These are phyloP conservation scores for Fusarium cicatricum DNA, from an alignment of 2,329 filamentous ascomycete species.

Conservation along the genomic window DNA sequence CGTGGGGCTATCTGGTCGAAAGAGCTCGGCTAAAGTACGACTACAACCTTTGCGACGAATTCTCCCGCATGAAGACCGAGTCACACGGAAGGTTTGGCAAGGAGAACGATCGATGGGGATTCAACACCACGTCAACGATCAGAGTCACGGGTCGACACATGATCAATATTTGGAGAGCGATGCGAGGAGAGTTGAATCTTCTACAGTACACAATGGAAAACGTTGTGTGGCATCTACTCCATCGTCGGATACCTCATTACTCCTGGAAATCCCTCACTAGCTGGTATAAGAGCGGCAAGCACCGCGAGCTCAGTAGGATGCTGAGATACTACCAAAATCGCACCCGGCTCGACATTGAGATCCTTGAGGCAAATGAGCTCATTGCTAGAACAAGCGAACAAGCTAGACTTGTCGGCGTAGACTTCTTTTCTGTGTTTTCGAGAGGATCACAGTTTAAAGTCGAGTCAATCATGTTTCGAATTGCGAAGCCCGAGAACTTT, in stretches of 20 bases:
- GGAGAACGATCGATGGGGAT: conserved; percentile 90
- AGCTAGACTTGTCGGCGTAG: conserved; percentile 88
- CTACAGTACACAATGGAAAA: conserved; percentile 98
- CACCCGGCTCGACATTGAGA: conserved; percentile 85
- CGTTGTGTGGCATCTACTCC: conserved; percentile 89
- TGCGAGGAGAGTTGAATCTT: conserved; percentile 90
- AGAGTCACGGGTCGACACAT: conserved; percentile 93
- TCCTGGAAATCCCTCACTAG: conserved; percentile 77
- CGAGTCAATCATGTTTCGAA: conserved; percentile 97
- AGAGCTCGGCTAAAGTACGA: conserved; percentile 86
- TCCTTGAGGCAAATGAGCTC: conserved; percentile 89
- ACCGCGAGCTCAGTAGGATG: conserved; percentile 75
- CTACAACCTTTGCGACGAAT: conserved; percentile 88
- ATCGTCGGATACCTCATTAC: conserved; percentile 89
- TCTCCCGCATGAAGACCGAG: conserved; percentile 86
- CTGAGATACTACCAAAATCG: conserved; percentile 80
- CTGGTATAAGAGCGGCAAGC: conserved; percentile 79
- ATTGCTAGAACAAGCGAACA: conserved; percentile 92
- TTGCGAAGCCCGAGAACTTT: conserved; percentile 96
- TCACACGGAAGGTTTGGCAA: conserved; percentile 86
- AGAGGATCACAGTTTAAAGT: conserved; percentile 98
- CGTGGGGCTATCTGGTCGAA: conserved; percentile 96
- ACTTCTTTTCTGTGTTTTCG: conserved; percentile 96
- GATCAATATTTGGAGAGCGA: conserved; percentile 97
- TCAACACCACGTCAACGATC: conserved; percentile 91